Percentiles rank a stretch among this genome's conserved stretches.
These are phyloP conservation scores for Kuraishia piskuri DNA, from an alignment of 805 yeast genomes.

Conservation along the genomic window DNA sequence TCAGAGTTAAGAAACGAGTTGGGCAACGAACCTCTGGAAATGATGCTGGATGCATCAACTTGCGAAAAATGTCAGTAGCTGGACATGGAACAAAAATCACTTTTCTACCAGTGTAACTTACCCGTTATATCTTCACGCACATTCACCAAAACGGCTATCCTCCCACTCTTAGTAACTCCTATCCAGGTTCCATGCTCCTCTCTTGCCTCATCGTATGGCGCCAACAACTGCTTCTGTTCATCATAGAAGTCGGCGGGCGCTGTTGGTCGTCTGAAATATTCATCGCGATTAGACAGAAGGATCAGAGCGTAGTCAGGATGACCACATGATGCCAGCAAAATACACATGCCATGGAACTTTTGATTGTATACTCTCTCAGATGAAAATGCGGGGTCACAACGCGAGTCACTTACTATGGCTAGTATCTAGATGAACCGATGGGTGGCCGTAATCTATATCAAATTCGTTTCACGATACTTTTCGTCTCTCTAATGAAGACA, in stretches of 20 bases:
- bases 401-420: too few relatives aligned
- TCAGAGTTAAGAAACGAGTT: slow-evolving; percentile 25
- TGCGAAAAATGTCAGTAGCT: not conserved
- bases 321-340: slow-evolving; percentile 53
- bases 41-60: slow-evolving; percentile 10
- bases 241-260: slow-evolving; percentile 37
- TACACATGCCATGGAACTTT: slow-evolving; percentile 52
- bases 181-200: slow-evolving; percentile 88
- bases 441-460: too few relatives aligned
- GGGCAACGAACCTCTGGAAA: slow-evolving; percentile 41
- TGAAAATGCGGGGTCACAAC: not conserved
- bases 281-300: slow-evolving; percentile 81
- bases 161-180: slow-evolving; percentile 49
- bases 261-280: slow-evolving; percentile 69
- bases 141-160: slow-evolving; percentile 69
- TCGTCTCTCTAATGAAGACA: too few relatives aligned
- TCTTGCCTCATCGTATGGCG: slow-evolving; percentile 70
- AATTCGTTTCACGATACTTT: too few relatives aligned
- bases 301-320: slow-evolving; percentile 74
- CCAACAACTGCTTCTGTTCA: slow-evolving; percentile 27
- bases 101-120: not conserved
- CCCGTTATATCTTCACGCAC: slow-evolving; percentile 39
- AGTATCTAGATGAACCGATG: too few relatives aligned
- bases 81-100: not conserved
- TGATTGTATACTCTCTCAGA: too few relatives aligned